Evolutionary conservation across 306 rosid genomes (phyloP), one percentile per base, ranked within the genome.

Genomic region (Arachis hypogaea): DNA sequence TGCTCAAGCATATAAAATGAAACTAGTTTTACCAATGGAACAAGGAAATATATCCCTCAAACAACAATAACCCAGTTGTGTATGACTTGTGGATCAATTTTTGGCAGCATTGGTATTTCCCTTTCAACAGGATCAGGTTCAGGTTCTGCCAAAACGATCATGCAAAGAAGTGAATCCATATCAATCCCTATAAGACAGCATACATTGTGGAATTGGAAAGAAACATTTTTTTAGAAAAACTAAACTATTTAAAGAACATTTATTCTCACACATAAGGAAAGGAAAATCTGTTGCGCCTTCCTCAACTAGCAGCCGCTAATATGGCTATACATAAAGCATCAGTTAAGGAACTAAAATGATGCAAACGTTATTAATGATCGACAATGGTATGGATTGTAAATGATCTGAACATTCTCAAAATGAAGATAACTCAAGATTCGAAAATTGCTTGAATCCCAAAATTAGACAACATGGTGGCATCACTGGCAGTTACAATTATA

Each of bases 301-400:
- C 98, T 80, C 98, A 94, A 85, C 98, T 94, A 58, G 97, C 98
- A 78, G 97, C 96, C 85, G 91, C 97, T 80, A 89, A 69, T 76
- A 91, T 94, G 84, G 98, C 98, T 82, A 91, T 94, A 83, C 98
- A 94, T 80, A 94, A 94, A 64, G 98, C 96, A 85, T 94, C 96
- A 5, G 97, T 94, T 52, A 94, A 88, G 12, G 98, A 94, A 81
- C 97, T 91, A 91, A 74, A 75, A 63, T 54, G 54, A 66, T 43
- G 29, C 60, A 75, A 75, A 75, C 16, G 12, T 68, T 62, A 38
- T 80, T 38, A 69, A 67, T 18, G 61, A 68, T 30, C 51, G 30
- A 56, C 47, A 29, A 49, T 16, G 43, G 36, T 67, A 40, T 41
- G 11, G 71, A 43, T 33, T 29, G 10, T 43, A 67, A 74, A 59